Evolutionary conservation across 345 rosid genomes (phyloP), one percentile per base, ranked within the genome.

Genomic region (Ricinus communis): DNA sequence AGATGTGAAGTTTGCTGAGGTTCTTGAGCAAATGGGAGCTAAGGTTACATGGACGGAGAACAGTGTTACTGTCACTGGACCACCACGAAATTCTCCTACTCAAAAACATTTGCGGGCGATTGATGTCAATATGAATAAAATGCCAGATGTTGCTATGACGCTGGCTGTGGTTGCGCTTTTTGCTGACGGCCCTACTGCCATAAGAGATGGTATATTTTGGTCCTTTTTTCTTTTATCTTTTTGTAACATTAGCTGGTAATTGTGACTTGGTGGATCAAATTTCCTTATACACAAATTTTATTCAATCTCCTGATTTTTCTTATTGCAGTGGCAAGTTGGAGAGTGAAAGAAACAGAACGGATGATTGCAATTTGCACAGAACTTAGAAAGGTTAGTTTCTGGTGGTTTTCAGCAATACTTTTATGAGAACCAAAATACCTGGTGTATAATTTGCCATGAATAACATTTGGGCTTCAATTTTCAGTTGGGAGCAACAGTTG

Each of bases 131-230:
- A 93, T 93, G 99, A 93, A 95, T 90, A 95, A 95, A 87, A 95
- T 95, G 98, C 98, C 98, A 33, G 98, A 95, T 69, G 99, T 90
- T 70, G 98, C 98, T 63, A 90, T 91, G 97, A 96, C 99, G 61
- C 90, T 93, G 55, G 98, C 99, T 1, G 97, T 96, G 52, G 96
- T 88, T 82, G 98, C 99, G 8, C 94, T 93, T 71, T 93, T 85
- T 53, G 93, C 96, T 3, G 88, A 96, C 73, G 98, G 99, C 74
- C 96, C 96, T 71, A 91, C 97, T 50, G 85, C 97, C 82, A 96
- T 96, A 69, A 87, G 97, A 86, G 99, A 93, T 57, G 99, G 98
- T 96, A 85, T 55, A 67, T 47, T 74, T 54, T 56, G n/a, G 19
- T 31, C 52, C 43, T 38, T 9, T 38, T 38, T 9, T 38, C 9